These are phyloP conservation scores for Pythium volutum DNA, from an alignment of 352 stramenopile species.

Conservation along the genomic window DNA sequence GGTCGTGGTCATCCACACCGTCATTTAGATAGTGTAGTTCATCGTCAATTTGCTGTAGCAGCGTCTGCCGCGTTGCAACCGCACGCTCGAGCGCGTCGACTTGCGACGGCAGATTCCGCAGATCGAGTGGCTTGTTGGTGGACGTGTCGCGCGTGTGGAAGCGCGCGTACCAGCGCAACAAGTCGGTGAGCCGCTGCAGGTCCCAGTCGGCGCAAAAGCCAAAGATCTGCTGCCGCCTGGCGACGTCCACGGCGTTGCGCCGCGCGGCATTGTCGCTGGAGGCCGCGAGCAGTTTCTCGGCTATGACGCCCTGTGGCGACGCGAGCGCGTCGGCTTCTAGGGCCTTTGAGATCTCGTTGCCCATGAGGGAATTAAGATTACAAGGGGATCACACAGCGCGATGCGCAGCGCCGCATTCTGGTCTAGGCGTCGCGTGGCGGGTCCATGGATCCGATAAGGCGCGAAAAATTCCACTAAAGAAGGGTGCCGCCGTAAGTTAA, in stretches of 20 bases:
- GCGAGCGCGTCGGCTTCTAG: slow-evolving; percentile 21
- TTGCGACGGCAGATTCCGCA: slow-evolving; percentile 26
- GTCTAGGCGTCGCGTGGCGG: no score
- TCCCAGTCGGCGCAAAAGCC: slow-evolving; percentile 63
- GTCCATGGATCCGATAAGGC: not conserved
- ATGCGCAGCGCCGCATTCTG: not conserved
- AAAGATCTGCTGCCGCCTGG: slow-evolving; percentile 47
- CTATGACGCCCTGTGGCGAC: slow-evolving; percentile 18
- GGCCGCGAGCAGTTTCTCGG: slow-evolving; percentile 11
- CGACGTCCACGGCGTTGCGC: slow-evolving; percentile 38
- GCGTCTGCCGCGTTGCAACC: slow-evolving; percentile 28
- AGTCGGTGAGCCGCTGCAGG: slow-evolving; percentile 39
- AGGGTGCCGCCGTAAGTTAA: not conserved
- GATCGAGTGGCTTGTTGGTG: slow-evolving; percentile 11
- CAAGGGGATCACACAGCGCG: not conserved
- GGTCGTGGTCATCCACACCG: not conserved
- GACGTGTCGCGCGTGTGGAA: slow-evolving; percentile 19
- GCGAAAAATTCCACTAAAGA: not conserved
- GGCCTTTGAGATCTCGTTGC: slow-evolving; percentile 27
- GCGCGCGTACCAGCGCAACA: slow-evolving; percentile 61
- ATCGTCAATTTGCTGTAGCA: slow-evolving; percentile 42
- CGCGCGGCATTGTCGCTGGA: slow-evolving; percentile 17
- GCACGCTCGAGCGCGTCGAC: slow-evolving; percentile 37
- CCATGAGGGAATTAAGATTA: slow-evolving; percentile 10
- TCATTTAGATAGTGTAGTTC: slow-evolving; percentile 26